These are phyloP conservation scores for Tanacetum coccineum DNA, from an alignment of 129 eudicot species.

Conservation along the genomic window DNA sequence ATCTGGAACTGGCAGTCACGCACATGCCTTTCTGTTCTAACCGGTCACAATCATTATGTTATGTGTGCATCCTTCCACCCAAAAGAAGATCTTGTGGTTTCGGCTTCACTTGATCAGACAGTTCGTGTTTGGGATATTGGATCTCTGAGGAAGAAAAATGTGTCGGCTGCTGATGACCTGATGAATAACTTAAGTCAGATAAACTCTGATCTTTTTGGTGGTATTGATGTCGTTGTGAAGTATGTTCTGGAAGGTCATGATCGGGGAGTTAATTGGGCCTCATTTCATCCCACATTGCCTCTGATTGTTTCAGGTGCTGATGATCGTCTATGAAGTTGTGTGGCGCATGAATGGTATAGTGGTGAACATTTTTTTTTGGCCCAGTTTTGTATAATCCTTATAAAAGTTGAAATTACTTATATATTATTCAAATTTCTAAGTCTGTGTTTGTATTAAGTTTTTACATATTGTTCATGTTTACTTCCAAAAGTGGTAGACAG, in stretches of 20 bases:
- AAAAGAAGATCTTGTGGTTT: constrained; percentile 51
- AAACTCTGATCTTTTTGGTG: constrained; percentile 52
- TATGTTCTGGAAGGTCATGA: constrained; percentile 58
- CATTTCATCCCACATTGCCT: constrained; percentile 53
- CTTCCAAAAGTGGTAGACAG: no score
- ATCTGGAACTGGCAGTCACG: constrained; percentile 60
- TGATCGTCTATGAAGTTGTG: constrained; percentile 48
- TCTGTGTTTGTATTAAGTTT: no score
- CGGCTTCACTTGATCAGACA: constrained; percentile 54
- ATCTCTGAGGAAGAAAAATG: constrained; percentile 36
- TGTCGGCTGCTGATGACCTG: constrained; percentile 43
- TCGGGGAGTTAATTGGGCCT: constrained; percentile 53
- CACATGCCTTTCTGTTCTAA: constrained; percentile 47
- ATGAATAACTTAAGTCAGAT: constrained; percentile 37
- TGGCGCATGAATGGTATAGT: constrained; percentile 60
- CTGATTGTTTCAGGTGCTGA: constrained; percentile 54
- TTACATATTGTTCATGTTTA: no score
- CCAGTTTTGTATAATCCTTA: no score
- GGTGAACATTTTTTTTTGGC: background rate
- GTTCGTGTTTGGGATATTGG: constrained; percentile 61
- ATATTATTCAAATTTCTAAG: no score
- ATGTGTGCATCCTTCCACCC: constrained; percentile 56
- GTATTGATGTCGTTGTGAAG: constrained; percentile 56
- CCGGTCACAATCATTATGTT: constrained; percentile 55
- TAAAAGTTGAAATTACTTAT: no score